These are phyloP conservation scores for Colletotrichum salicis DNA, from an alignment of 2,329 filamentous ascomycete genomes.

Conservation along the genomic window DNA sequence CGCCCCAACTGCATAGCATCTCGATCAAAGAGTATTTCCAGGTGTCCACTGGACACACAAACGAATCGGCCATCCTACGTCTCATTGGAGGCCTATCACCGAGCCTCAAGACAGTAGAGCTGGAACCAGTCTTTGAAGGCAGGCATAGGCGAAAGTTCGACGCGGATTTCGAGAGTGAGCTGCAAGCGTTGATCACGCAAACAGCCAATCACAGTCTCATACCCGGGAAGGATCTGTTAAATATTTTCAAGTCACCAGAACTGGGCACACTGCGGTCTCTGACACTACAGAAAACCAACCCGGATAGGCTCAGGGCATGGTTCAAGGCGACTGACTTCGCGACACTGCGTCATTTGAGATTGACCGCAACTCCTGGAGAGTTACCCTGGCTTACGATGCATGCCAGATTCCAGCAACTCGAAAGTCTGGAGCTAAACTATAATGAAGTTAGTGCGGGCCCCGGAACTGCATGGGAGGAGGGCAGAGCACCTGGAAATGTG, in stretches of 20 bases:
- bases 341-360: conserved; percentile 4
- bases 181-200: background rate
- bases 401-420: background rate
- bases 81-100: conserved; percentile 7
- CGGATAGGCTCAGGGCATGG: background rate
- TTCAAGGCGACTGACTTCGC: background rate
- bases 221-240: background rate
- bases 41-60: background rate
- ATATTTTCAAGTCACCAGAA: background rate
- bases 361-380: background rate
- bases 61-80: background rate
- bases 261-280: background rate
- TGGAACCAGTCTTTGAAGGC: conserved; percentile 4
- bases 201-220: background rate
- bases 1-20: conserved; percentile 2
- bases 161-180: conserved; percentile 2
- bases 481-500: background rate
- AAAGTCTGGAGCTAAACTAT: background rate
- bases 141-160: background rate
- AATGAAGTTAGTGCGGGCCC: background rate
- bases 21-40: conserved; percentile 17
- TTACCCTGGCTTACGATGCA: conserved; percentile 1
- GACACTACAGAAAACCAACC: background rate
- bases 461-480: background rate
- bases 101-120: background rate